Percentiles rank a stretch among this genome's conserved stretches.
Conservation (phyloP, 768 basidiomycete species). For the Sistotremastrum niveocremeum region DNA sequence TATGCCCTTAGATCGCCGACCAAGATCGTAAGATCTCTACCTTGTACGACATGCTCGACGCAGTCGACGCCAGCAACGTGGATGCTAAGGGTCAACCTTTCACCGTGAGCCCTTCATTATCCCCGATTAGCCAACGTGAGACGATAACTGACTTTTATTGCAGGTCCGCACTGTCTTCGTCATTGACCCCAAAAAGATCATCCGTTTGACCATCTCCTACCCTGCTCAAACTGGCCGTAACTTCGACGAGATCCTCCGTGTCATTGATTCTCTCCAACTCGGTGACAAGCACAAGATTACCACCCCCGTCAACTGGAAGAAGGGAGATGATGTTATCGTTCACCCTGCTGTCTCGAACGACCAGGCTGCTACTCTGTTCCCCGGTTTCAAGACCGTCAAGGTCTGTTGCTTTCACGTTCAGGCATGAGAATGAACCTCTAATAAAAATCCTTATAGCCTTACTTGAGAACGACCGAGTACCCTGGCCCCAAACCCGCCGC, state of each 20-base stretch:
- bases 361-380: constrained; percentile 87
- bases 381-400: constrained; percentile 65
- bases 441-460: too few relatives aligned
- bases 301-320: constrained; percentile 92
- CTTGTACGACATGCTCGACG: constrained; percentile 92
- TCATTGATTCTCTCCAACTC: constrained; percentile 86
- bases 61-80: constrained; percentile 84
- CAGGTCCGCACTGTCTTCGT: constrained; percentile 94
- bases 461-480: too few relatives aligned
- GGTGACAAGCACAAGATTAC: constrained; percentile 77
- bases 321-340: constrained; percentile 89
- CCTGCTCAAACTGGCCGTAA: constrained; percentile 94
- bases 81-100: constrained; percentile 84
- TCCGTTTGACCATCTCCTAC: constrained; percentile 82
- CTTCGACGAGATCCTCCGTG: constrained; percentile 66
- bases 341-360: constrained; percentile 74
- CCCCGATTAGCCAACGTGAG: not conserved
- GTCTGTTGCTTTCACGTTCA: too few relatives aligned
- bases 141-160: constrained; percentile 1
- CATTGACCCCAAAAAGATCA: constrained; percentile 93
- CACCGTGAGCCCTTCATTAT: constrained; percentile 39
- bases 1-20: constrained; percentile 66
- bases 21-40: constrained; percentile 72
- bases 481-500: too few relatives aligned
- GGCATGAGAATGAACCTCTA: too few relatives aligned